Conservation (phyloP, 2,329 filamentous ascomycete genomes). For the Aureobasidium musti region DNA sequence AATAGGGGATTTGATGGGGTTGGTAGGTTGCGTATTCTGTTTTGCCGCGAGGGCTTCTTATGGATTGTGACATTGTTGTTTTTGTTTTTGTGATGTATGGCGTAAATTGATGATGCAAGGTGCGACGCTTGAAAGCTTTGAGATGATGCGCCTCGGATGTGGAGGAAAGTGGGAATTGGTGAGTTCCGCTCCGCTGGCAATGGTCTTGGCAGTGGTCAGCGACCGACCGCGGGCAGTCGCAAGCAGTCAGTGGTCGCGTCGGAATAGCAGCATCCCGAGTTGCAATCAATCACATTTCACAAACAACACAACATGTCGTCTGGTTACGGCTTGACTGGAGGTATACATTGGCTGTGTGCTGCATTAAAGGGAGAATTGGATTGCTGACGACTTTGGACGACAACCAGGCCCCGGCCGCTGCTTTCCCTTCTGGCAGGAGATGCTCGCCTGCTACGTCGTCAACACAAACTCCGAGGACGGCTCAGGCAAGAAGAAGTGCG, state of each 20-base stretch:
- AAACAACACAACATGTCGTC: slow-evolving; percentile 68
- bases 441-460: slow-evolving; percentile 96
- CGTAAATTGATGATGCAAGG: slow-evolving; percentile 2
- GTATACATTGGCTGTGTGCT: slow-evolving; percentile 52
- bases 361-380: background rate
- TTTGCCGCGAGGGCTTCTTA: background rate
- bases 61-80: slow-evolving; percentile 18
- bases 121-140: background rate
- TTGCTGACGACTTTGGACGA: slow-evolving; percentile 23
- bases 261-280: background rate
- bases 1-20: slow-evolving; percentile 48
- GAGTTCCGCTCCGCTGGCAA: background rate
- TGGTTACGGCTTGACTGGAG: slow-evolving; percentile 78
- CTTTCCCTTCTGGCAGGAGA: slow-evolving; percentile 99
- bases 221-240: slow-evolving; percentile 10
- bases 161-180: background rate
- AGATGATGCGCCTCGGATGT: slow-evolving; percentile 10
- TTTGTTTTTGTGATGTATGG: background rate
- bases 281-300: slow-evolving; percentile 8
- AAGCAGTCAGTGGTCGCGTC: background rate
- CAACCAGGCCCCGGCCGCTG: slow-evolving; percentile 70
- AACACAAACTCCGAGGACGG: slow-evolving; percentile 80
- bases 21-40: slow-evolving; percentile 45
- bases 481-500: slow-evolving; percentile 84
- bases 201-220: slow-evolving; percentile 6